phyloP scores from a whole-genome alignment of 164 flowering plant species.

The Piper longum region DNA sequence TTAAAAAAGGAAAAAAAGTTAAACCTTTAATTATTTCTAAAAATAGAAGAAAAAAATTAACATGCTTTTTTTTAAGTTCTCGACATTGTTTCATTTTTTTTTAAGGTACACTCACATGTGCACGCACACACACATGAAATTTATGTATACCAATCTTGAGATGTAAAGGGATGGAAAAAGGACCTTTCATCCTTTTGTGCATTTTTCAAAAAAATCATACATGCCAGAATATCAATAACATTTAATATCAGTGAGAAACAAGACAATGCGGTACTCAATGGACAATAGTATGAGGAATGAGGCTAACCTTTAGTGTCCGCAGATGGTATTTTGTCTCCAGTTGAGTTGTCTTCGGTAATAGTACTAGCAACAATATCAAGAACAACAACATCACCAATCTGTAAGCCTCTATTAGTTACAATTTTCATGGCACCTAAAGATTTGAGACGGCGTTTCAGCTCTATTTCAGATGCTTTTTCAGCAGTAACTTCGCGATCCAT shows the following conservation, averaged over 20 bases:
- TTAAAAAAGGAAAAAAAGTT: too few species aligned
- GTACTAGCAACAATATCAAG: conserved; percentile 73
- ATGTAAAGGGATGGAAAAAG: not conserved
- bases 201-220: not conserved
- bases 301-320: conserved; percentile 78
- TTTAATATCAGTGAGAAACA: too few species aligned
- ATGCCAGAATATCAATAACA: not conserved
- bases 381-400: conserved; percentile 83
- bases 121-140: not conserved
- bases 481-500: conserved; percentile 67
- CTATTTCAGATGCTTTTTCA: conserved; percentile 52
- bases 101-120: too few species aligned
- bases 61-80: too few species aligned
- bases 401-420: conserved; percentile 66
- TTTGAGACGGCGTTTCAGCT: conserved; percentile 67
- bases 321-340: conserved; percentile 53
- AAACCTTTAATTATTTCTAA: too few species aligned
- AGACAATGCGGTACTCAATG: too few species aligned
- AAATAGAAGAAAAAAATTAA: too few species aligned
- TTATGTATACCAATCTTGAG: not conserved
- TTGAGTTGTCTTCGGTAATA: conserved; percentile 42
- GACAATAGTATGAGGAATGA: not conserved
- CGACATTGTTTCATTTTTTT: too few species aligned
- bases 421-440: conserved; percentile 55
- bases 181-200: too few species aligned